Evolutionary conservation across 2,329 filamentous ascomycete species (phyloP).

Genomic region (Fusarium pseudoanthophilum): DNA sequence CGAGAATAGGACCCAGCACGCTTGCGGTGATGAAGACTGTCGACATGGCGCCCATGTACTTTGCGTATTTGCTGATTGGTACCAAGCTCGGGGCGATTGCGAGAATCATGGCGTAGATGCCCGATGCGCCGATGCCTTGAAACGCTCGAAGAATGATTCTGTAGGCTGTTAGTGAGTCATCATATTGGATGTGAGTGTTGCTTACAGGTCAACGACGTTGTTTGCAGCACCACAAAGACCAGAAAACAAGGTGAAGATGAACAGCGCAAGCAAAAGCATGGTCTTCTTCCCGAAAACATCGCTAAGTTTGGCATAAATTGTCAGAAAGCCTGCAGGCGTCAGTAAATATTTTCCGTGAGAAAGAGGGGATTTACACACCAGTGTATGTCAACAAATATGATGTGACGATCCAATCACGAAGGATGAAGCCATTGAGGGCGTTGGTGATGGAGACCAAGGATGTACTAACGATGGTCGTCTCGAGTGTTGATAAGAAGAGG

Average conservation of each 20-base stretch:
- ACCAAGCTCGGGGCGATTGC: not conserved
- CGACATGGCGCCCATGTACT: constrained; percentile 8
- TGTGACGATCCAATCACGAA: constrained; percentile 15
- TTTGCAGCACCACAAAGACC: constrained; percentile 7
- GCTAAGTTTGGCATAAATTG: constrained; percentile 1
- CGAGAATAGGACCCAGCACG: not conserved
- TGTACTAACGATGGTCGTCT: constrained; percentile 10
- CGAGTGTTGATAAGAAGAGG: constrained; percentile 6
- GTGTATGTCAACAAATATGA: constrained; percentile 14
- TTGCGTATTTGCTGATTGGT: not conserved
- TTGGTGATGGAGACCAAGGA: constrained; percentile 10
- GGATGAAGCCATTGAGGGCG: constrained; percentile 5
- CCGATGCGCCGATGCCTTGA: constrained; percentile 4
- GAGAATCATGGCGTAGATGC: constrained; percentile 6
- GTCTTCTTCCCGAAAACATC: constrained; percentile 18
- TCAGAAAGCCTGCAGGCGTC: not conserved
- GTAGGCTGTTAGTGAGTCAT: rapidly evolving
- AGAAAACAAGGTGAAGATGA: constrained; percentile 7
- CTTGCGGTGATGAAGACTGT: constrained; percentile 13
- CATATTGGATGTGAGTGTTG: rapidly evolving
- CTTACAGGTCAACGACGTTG: constrained; percentile 6
- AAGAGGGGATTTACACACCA: rapidly evolving
- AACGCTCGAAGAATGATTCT: constrained; percentile 6
- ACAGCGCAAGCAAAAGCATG: not conserved
- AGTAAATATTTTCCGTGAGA: rapidly evolving